These are phyloP conservation scores for Penicillium concentricum DNA, from an alignment of 2,329 filamentous ascomycete species.

Conservation along the genomic window DNA sequence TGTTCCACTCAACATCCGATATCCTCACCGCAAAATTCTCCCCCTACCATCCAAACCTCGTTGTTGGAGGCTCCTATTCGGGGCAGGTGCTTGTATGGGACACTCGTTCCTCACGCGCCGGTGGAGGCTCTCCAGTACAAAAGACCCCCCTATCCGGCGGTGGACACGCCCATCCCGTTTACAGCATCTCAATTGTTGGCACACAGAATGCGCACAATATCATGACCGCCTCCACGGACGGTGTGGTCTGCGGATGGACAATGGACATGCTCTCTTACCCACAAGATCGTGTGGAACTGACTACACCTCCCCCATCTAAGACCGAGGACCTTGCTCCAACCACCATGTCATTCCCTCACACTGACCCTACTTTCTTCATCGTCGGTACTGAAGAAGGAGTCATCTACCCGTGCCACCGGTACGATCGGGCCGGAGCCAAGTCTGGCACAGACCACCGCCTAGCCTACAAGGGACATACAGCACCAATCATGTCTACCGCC, in stretches of 20 bases:
- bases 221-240: conserved; percentile 93
- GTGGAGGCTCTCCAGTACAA: conserved; percentile 71
- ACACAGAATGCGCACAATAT: conserved; percentile 99
- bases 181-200: conserved; percentile 91
- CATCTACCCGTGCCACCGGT: conserved; percentile 94
- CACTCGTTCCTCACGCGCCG: conserved; percentile 77
- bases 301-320: conserved; percentile 79
- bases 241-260: conserved; percentile 94
- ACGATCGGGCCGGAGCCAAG: conserved; percentile 95
- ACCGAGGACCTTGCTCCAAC: conserved; percentile 94
- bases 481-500: conserved; percentile 91
- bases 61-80: conserved; percentile 93
- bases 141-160: conserved; percentile 94
- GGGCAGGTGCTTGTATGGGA: conserved; percentile 98
- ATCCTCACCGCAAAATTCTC: conserved; percentile 95
- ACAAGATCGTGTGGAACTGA: conserved; percentile 87
- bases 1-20: conserved; percentile 94
- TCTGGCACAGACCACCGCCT: conserved; percentile 89
- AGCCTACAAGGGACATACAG: conserved; percentile 84
- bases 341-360: conserved; percentile 89
- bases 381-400: conserved; percentile 95
- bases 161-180: conserved; percentile 94
- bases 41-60: conserved; percentile 95
- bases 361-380: conserved; percentile 96
- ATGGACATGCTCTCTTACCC: conserved; percentile 97